Evolutionary conservation across 2,329 filamentous ascomycete genomes (phyloP).

Genomic region (Chaetomiaceae sp.): DNA sequence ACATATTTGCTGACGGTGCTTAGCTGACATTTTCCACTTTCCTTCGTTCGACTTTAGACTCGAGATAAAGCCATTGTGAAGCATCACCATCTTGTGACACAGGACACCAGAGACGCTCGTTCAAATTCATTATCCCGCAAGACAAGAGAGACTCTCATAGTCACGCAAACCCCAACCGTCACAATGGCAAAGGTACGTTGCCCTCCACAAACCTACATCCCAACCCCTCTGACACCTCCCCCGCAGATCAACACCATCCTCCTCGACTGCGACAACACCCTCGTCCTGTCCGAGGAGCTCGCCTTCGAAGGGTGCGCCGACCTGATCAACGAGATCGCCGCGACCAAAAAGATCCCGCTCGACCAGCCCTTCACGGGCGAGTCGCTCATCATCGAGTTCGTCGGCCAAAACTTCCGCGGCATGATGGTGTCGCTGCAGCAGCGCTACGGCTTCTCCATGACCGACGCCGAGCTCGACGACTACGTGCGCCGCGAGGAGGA

Average conservation of each 20-base stretch:
- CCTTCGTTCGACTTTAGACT: not conserved
- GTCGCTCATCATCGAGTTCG: constrained; percentile 77
- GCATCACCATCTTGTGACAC: too few species aligned
- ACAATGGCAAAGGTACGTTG: constrained; percentile 20
- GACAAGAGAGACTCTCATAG: not conserved
- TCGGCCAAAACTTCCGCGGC: constrained; percentile 91
- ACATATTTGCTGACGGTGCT: too few species aligned
- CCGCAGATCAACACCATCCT: constrained; percentile 63
- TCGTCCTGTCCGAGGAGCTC: constrained; percentile 84
- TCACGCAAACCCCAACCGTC: constrained; percentile 3
- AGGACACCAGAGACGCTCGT: too few species aligned
- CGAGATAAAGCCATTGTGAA: not conserved
- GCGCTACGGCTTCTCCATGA: constrained; percentile 69
- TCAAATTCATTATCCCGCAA: too few species aligned
- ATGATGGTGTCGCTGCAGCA: constrained; percentile 76
- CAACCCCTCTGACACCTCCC: not conserved
- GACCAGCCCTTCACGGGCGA: constrained; percentile 69
- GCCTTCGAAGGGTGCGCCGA: constrained; percentile 89
- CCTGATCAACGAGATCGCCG: constrained; percentile 81
- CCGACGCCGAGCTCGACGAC: constrained; percentile 61
- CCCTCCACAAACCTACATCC: not conserved
- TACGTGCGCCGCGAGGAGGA: constrained; percentile 78
- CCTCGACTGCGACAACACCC: constrained; percentile 85
- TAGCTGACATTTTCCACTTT: too few species aligned
- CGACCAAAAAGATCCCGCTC: constrained; percentile 53